phyloP scores from a whole-genome alignment of 2,329 filamentous ascomycete genomes.

The Monilinia polystroma region DNA sequence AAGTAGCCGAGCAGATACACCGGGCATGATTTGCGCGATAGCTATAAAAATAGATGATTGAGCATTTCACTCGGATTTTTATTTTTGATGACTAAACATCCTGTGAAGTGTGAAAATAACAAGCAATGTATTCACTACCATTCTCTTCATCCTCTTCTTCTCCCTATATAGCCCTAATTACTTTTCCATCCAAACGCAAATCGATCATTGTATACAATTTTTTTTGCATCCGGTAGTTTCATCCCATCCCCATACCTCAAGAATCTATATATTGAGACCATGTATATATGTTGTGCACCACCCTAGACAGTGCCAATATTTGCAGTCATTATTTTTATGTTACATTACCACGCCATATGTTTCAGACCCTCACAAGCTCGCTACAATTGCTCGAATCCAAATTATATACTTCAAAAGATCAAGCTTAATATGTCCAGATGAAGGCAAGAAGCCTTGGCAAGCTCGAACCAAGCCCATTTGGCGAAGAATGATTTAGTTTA shows the following conservation, averaged over 20 bases:
- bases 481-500: neutral
- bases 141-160: neutral
- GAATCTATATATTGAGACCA: neutral
- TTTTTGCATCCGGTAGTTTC: neutral
- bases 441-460: neutral
- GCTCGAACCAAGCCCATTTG: neutral
- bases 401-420: neutral
- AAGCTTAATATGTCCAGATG: neutral
- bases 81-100: neutral
- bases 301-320: neutral
- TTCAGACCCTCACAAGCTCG: neutral
- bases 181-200: conserved; percentile 7
- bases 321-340: neutral
- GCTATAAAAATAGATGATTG: neutral
- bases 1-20: neutral
- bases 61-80: neutral
- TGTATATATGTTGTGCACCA: conserved; percentile 6
- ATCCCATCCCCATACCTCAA: neutral
- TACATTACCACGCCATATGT: neutral
- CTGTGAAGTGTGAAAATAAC: too few species aligned
- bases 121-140: neutral
- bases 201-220: neutral
- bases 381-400: neutral
- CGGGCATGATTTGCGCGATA: neutral
- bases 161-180: neutral